These are phyloP conservation scores for Cyberlindnera amylophila DNA, from an alignment of 805 yeast genomes.

Conservation along the genomic window DNA sequence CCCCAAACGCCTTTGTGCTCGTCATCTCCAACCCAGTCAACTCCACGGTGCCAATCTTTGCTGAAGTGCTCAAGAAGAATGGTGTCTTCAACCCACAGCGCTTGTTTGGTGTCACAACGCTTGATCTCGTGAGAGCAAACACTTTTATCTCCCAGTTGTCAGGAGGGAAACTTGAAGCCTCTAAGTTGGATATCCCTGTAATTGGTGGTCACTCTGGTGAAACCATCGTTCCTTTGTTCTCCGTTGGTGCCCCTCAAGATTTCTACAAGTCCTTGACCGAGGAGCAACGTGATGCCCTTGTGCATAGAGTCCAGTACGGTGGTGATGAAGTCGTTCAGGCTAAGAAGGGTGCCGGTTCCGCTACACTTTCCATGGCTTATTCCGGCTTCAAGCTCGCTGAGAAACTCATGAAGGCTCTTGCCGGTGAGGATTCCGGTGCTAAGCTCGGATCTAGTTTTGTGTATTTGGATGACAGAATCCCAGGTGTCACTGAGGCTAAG, in stretches of 20 bases:
- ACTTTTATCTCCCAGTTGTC: conserved; percentile 36
- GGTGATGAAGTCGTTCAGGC: conserved; percentile 89
- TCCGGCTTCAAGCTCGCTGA: conserved; percentile 77
- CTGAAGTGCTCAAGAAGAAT: conserved; percentile 68
- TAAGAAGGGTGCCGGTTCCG: conserved; percentile 80
- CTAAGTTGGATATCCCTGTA: conserved; percentile 50
- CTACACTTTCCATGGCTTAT: conserved; percentile 82
- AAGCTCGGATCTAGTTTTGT: conserved; percentile 37
- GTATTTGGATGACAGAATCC: conserved; percentile 44
- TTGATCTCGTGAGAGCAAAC: conserved; percentile 76
- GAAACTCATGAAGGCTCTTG: conserved; percentile 53
- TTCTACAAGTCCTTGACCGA: conserved; percentile 42
- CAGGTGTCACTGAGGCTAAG: conserved; percentile 23
- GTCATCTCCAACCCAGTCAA: conserved; percentile 81
- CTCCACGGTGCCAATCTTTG: conserved; percentile 81
- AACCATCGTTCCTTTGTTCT: conserved; percentile 74
- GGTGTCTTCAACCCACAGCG: conserved; percentile 74
- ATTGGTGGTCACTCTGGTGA: conserved; percentile 87
- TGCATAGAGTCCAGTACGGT: conserved; percentile 79
- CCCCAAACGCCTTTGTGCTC: conserved; percentile 63
- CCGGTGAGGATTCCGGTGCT: conserved; percentile 41
- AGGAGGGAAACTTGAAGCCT: conserved; percentile 13
- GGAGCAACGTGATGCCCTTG: conserved; percentile 51
- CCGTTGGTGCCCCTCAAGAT: conserved; percentile 42
- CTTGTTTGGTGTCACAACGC: conserved; percentile 79